These are phyloP conservation scores for Solanum paucissectum DNA, from an alignment of 257 asterid genomes.

Conservation along the genomic window DNA sequence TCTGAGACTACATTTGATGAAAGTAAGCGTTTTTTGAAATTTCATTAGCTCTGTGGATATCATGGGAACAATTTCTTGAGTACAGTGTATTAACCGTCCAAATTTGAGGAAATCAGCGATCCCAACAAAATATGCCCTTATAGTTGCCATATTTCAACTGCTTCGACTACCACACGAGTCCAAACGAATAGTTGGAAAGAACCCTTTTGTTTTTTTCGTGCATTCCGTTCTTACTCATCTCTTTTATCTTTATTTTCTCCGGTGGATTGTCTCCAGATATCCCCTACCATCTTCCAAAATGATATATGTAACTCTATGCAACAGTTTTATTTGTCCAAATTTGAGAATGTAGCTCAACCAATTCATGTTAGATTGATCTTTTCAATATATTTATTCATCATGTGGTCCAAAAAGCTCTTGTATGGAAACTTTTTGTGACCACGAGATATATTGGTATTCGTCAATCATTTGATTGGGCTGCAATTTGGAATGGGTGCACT, in stretches of 20 bases:
- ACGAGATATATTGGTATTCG: neutral
- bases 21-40: conserved; percentile 27
- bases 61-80: neutral
- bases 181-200: neutral
- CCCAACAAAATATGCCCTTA: neutral
- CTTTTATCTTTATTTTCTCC: neutral
- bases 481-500: neutral
- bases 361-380: neutral
- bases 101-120: neutral
- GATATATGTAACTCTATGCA: neutral
- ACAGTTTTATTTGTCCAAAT: neutral
- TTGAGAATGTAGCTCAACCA: neutral
- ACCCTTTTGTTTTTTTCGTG: neutral
- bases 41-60: neutral
- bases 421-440: neutral
- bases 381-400: neutral
- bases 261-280: neutral
- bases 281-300: too few relatives aligned
- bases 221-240: neutral
- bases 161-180: neutral
- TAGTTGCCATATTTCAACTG: neutral
- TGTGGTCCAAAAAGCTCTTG: neutral
- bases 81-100: neutral
- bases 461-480: neutral
- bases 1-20: conserved; percentile 83